phyloP scores from a whole-genome alignment of 371 early-diverging fungal genomes.

The Smittium mucronatum region DNA sequence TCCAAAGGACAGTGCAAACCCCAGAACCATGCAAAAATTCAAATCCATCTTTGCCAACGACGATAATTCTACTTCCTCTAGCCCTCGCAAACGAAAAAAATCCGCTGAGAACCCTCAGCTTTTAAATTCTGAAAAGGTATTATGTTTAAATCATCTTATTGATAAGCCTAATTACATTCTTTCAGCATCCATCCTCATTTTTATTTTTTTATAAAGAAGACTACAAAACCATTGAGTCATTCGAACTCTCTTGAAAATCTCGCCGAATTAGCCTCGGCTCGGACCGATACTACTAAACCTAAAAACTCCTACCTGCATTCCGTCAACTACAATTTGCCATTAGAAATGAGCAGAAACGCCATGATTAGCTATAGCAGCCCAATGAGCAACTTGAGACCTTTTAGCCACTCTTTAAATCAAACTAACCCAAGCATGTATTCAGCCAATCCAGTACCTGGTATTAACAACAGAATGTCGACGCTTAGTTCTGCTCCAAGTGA shows the following conservation, averaged over 20 bases:
- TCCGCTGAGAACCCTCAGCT: not conserved
- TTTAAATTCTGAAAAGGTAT: no score
- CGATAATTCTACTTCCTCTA: not conserved
- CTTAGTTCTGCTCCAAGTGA: not conserved
- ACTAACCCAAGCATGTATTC: not conserved
- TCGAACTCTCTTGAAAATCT: not conserved
- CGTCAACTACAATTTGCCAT: not conserved
- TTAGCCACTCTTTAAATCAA: not conserved
- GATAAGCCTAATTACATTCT: no score
- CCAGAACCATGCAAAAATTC: not conserved
- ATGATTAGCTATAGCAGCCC: not conserved
- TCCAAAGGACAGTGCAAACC: not conserved
- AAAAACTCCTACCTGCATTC: not conserved
- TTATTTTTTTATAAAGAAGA: no score
- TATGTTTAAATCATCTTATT: no score
- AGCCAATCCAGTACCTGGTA: not conserved
- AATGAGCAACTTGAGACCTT: not conserved
- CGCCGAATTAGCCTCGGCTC: not conserved
- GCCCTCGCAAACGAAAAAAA: not conserved
- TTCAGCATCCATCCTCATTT: no score
- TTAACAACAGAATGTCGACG: not conserved
- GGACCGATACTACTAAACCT: not conserved
- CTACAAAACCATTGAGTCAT: not conserved
- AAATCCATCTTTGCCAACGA: not conserved
- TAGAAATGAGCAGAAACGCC: not conserved